These are phyloP conservation scores for Lodderomyces margitis DNA, from an alignment of 1,139 yeast species.

Conservation along the genomic window DNA sequence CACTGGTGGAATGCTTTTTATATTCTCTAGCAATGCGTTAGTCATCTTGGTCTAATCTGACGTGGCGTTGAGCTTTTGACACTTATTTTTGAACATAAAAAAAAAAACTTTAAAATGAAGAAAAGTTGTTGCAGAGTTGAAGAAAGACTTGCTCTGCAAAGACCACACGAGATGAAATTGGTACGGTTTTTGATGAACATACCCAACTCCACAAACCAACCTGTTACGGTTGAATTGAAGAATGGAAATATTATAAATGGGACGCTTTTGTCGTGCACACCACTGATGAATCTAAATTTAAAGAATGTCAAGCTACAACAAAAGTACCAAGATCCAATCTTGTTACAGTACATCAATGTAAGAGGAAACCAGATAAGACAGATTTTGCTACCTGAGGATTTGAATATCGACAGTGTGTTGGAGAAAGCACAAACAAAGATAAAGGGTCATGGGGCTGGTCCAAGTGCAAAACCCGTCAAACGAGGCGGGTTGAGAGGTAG, in stretches of 20 bases:
- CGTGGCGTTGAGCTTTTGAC: background rate
- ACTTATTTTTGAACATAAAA: conserved; percentile 3
- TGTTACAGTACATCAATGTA: conserved; percentile 76
- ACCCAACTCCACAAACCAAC: conserved; percentile 63
- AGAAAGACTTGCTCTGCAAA: background rate
- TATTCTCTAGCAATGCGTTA: conserved; percentile 26
- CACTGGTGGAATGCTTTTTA: conserved; percentile 44
- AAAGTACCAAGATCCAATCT: conserved; percentile 68
- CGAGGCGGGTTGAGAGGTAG: conserved; percentile 23
- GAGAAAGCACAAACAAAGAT: conserved; percentile 40
- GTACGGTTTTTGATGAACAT: conserved; percentile 81
- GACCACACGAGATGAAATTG: conserved; percentile 33
- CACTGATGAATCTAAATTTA: conserved; percentile 87
- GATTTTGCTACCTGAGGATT: conserved; percentile 81
- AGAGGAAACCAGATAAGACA: conserved; percentile 91
- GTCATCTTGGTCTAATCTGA: conserved; percentile 5
- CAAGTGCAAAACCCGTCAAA: conserved; percentile 20
- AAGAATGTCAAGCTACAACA: conserved; percentile 78
- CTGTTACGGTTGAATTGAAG: conserved; percentile 88
- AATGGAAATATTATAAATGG: conserved; percentile 62
- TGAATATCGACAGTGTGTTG: conserved; percentile 75
- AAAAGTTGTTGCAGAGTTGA: background rate
- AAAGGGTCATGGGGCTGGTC: conserved; percentile 44
- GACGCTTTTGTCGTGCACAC: conserved; percentile 73
- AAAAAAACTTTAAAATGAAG: conserved; percentile 4